Evolutionary conservation across 352 stramenopile genomes (phyloP).

Genomic region (Aphanomyces astaci): DNA sequence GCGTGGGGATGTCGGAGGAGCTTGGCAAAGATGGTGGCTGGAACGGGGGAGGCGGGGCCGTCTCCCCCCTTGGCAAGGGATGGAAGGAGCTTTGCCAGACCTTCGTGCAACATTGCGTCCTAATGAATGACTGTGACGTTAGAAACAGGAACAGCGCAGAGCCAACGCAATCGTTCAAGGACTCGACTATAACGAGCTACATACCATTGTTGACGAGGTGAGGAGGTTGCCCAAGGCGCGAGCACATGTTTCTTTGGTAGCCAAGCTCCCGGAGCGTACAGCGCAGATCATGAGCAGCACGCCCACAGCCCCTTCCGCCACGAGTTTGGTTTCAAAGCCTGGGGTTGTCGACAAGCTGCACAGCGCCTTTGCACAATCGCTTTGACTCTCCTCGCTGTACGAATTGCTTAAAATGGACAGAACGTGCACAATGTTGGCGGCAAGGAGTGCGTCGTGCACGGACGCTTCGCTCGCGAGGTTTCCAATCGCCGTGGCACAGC

Average conservation of each 20-base stretch:
- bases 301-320: conserved; percentile 45
- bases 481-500: conserved; percentile 56
- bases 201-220: conserved; percentile 41
- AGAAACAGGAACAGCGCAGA: background rate
- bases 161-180: too few species aligned
- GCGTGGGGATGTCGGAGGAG: conserved; percentile 40
- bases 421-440: conserved; percentile 41
- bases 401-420: conserved; percentile 61
- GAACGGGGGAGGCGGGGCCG: conserved; percentile 29
- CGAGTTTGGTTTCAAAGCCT: conserved; percentile 41
- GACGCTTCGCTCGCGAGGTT: conserved; percentile 51
- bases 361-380: conserved; percentile 60
- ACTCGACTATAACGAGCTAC: background rate
- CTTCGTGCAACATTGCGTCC: conserved; percentile 52
- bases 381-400: conserved; percentile 75
- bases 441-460: conserved; percentile 43
- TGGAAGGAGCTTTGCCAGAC: conserved; percentile 56
- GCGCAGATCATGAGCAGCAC: conserved; percentile 78
- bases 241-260: conserved; percentile 64
- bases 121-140: background rate
- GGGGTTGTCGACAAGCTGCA: conserved; percentile 60
- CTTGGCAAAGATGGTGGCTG: conserved; percentile 52
- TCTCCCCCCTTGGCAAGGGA: conserved; percentile 33
- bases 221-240: conserved; percentile 59
- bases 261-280: conserved; percentile 48